phyloP scores from a whole-genome alignment of 768 basidiomycete species.

The Trametes cingulata region DNA sequence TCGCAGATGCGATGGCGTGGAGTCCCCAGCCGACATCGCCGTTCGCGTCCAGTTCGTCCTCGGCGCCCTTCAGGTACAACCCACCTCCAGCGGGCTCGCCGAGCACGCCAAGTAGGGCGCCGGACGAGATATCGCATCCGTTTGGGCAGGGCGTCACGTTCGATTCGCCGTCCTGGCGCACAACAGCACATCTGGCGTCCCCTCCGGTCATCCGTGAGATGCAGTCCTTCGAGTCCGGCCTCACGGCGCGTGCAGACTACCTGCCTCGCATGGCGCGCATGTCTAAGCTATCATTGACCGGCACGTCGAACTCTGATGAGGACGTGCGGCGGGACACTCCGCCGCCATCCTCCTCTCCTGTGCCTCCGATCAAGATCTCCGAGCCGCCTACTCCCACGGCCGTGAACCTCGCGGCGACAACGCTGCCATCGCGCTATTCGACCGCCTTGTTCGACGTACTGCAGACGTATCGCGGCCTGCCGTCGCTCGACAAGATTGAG shows the following conservation, averaged over 20 bases:
- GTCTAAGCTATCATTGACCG: constrained; percentile 19
- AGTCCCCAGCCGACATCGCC: constrained; percentile 40
- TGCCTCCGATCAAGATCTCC: constrained; percentile 15
- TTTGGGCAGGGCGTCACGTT: constrained; percentile 67
- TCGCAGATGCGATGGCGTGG: constrained; percentile 70
- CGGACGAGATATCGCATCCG: constrained; percentile 46
- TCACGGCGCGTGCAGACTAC: constrained; percentile 66
- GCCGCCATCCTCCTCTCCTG: constrained; percentile 11
- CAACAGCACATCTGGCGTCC: constrained; percentile 36
- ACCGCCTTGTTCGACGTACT: constrained; percentile 79
- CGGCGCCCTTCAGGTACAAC: constrained; percentile 27
- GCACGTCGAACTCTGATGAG: constrained; percentile 17
- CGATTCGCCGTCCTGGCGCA: constrained; percentile 54
- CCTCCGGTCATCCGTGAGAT: constrained; percentile 69
- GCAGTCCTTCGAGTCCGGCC: constrained; percentile 84
- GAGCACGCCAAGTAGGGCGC: constrained; percentile 8
- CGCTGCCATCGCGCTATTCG: constrained; percentile 63
- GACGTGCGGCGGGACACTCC: constrained; percentile 8
- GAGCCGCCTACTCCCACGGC: constrained; percentile 32
- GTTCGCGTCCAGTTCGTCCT: constrained; percentile 32
- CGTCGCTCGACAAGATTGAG: constrained; percentile 66
- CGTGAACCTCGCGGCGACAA: constrained; percentile 45
- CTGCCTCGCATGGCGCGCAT: constrained; percentile 22
- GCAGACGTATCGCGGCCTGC: constrained; percentile 77
- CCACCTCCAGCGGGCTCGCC: constrained; percentile 4